Base-by-base conservation (phyloP, 805 yeast genomes). In the Starmerella stigmatis region DNA sequence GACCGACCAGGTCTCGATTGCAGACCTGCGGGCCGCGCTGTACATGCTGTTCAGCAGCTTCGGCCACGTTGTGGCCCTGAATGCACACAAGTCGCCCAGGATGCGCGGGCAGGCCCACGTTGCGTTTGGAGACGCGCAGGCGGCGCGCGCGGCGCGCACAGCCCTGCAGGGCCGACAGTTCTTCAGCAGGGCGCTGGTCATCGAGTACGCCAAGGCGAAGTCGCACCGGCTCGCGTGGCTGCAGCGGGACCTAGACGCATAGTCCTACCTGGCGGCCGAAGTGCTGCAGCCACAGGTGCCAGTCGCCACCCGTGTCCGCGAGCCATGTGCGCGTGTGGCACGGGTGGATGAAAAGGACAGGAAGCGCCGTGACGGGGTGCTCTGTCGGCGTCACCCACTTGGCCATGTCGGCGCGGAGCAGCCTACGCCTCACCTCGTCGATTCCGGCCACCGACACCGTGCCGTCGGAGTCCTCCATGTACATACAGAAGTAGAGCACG, bases 61-160 rank as follows among this genome's bases (percentile, higher is more conserved):
- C 44, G 72, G 72, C 20, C 59, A 52, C 13, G 53, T 67, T 4
- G 33, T 64, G 3, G 64, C 62, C 23, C 44, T 67, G 13, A 62
- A 67, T 20, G 61, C 68, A 4, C 50, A 58, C 47, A 64, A 64
- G 42, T 59, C 66, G 15, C 56, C 60, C 22, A 54, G 53, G 37
- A 65, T 67, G 71, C 54, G 71, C 7, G 72, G 72, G 19, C 72
- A 67, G 55, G 72, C 72, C 2, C 67, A 63, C 41, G 46, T 68
- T 9, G 69, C 60, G 22, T 68, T 63, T 36, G 51, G 41, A 13
- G 54, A 55, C 35, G 45, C 52, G 9, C 50, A 48, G 13, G 38
- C 55, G 12, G 70, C 72, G 5, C 44, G 53, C 5, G 26, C 40
- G 20, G 71, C 70, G 4, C 45, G 60, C 39, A 31, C 49, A 11